These are phyloP conservation scores for Trametes sanguinea DNA, from an alignment of 768 basidiomycete genomes.

Conservation along the genomic window DNA sequence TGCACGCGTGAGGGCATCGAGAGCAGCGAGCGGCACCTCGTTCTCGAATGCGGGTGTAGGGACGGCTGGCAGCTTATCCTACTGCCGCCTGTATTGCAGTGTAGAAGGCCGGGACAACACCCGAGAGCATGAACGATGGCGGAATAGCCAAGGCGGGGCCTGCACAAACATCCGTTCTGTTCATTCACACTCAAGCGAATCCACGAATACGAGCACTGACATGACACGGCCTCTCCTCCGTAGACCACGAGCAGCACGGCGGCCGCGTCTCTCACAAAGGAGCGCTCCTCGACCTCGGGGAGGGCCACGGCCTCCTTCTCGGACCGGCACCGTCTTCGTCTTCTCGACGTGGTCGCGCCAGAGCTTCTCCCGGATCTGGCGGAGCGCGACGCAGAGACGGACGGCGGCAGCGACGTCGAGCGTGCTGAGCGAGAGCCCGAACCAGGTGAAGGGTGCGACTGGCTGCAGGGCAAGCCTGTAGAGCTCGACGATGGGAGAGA, in stretches of 20 bases:
- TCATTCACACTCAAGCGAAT: neutral
- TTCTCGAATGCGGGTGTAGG: slow-evolving; percentile 52
- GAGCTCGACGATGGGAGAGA: slow-evolving; percentile 45
- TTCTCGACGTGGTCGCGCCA: slow-evolving; percentile 44
- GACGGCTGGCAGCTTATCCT: slow-evolving; percentile 56
- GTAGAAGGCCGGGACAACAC: slow-evolving; percentile 65
- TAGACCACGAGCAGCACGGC: slow-evolving; percentile 70
- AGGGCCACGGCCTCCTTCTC: slow-evolving; percentile 34
- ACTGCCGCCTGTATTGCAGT: slow-evolving; percentile 59
- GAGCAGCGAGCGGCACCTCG: slow-evolving; percentile 71
- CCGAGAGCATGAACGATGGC: slow-evolving; percentile 81
- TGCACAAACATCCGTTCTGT: slow-evolving; percentile 28
- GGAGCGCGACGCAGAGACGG: slow-evolving; percentile 67
- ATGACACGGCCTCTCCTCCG: slow-evolving; percentile 73
- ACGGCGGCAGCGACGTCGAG: slow-evolving; percentile 70
- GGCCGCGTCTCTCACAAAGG: slow-evolving; percentile 57
- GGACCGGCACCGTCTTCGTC: slow-evolving; percentile 21
- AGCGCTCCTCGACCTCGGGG: slow-evolving; percentile 46
- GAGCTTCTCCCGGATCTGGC: slow-evolving; percentile 62
- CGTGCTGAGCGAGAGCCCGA: slow-evolving; percentile 57
- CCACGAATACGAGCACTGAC: slow-evolving; percentile 40
- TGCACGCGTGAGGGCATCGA: slow-evolving; percentile 81
- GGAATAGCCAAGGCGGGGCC: slow-evolving; percentile 65
- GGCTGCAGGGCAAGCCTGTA: slow-evolving; percentile 59
- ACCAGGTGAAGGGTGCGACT: slow-evolving; percentile 67